Conservation (phyloP, 805 yeast genomes). For the Pichia scutulata region DNA sequence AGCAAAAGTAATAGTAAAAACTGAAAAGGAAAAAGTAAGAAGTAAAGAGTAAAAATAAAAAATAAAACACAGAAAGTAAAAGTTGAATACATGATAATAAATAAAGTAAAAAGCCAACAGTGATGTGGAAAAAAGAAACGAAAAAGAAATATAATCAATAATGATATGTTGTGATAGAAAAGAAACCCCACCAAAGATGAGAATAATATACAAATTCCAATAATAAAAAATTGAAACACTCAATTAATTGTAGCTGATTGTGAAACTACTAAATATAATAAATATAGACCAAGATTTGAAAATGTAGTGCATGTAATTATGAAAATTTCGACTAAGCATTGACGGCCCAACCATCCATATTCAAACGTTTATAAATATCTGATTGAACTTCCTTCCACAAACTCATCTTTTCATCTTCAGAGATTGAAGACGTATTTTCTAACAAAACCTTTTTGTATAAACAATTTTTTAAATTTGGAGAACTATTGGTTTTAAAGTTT, state of each 20-base stretch:
- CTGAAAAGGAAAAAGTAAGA: background rate
- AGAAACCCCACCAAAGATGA: background rate
- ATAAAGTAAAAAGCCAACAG: no score
- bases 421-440: constrained; percentile 25
- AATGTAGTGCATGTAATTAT: background rate
- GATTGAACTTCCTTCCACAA: constrained; percentile 62
- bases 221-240: background rate
- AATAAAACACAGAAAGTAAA: background rate
- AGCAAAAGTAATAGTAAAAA: no score
- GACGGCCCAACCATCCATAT: constrained; percentile 33
- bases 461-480: constrained; percentile 6
- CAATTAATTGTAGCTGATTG: no score
- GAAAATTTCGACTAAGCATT: background rate
- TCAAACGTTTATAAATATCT: constrained; percentile 48
- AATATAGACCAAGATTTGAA: background rate
- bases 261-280: background rate
- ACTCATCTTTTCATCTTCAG: constrained; percentile 48
- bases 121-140: background rate
- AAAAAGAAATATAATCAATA: background rate
- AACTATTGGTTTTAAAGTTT: background rate
- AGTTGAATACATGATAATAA: background rate
- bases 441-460: constrained; percentile 22
- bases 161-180: background rate
- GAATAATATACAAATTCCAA: background rate
- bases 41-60: no score